Percentiles rank a stretch among this genome's conserved stretches.
These are phyloP conservation scores for Aspergillus piperis DNA, from an alignment of 2,329 filamentous ascomycete genomes.

Conservation along the genomic window DNA sequence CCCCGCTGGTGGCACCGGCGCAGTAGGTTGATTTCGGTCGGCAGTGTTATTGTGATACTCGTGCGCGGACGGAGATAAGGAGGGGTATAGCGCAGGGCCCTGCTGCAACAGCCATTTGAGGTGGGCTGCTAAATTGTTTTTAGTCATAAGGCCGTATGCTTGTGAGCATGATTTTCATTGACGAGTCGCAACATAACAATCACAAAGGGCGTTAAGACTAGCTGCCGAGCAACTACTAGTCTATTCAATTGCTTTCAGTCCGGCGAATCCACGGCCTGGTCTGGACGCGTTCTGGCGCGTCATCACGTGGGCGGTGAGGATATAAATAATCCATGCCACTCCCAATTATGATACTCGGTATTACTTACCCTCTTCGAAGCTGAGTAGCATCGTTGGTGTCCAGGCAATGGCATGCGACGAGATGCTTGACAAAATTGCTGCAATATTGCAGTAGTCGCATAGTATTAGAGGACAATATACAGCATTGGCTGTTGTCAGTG, in stretches of 20 bases:
- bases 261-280: conserved; percentile 1
- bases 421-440: too few species aligned
- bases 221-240: conserved; percentile 9
- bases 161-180: conserved; percentile 28
- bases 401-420: not conserved
- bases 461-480: too few species aligned
- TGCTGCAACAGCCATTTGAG: conserved; percentile 50
- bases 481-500: not conserved
- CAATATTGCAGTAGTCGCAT: not conserved
- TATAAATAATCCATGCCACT: not conserved
- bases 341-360: not conserved
- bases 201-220: not conserved
- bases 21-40: conserved; percentile 8
- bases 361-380: not conserved
- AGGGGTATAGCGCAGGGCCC: conserved; percentile 37
- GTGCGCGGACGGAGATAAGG: conserved; percentile 32
- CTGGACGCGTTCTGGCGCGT: conserved; percentile 27
- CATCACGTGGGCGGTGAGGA: conserved; percentile 25
- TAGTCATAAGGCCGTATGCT: conserved; percentile 49
- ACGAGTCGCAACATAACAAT: conserved; percentile 10
- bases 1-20: conserved; percentile 9
- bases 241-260: not conserved
- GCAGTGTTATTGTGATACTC: conserved; percentile 21
- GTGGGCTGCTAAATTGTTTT: conserved; percentile 48
- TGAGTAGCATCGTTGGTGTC: not conserved